These are phyloP conservation scores for Ceratocystis variospora DNA, from an alignment of 2,329 filamentous ascomycete genomes.

Conservation along the genomic window DNA sequence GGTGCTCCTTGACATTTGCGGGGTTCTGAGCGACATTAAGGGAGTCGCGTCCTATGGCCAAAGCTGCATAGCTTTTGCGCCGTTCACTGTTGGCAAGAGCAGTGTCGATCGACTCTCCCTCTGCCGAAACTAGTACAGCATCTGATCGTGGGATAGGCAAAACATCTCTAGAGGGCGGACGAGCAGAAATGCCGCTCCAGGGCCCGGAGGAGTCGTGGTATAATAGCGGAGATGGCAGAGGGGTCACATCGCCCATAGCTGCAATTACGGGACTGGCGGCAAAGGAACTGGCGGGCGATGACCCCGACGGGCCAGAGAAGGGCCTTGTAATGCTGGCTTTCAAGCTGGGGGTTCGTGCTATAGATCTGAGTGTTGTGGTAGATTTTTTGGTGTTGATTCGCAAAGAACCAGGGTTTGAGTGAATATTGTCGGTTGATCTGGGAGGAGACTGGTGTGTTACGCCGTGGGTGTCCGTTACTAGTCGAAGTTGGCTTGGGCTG, in stretches of 20 bases:
- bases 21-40: constrained; percentile 14
- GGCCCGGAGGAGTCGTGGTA: constrained; percentile 51
- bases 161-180: constrained; percentile 3
- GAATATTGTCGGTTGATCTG: background rate
- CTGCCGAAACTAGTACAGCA: constrained; percentile 35
- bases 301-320: constrained; percentile 29
- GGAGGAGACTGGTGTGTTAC: constrained; percentile 20
- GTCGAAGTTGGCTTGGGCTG: constrained; percentile 20
- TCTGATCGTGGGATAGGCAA: background rate
- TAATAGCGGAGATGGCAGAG: constrained; percentile 61
- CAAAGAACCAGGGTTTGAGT: constrained; percentile 16
- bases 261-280: constrained; percentile 61
- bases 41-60: constrained; percentile 22
- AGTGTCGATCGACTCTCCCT: constrained; percentile 39
- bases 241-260: constrained; percentile 66
- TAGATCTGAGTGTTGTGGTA: constrained; percentile 34
- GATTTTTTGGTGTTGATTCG: constrained; percentile 31
- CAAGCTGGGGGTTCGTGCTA: constrained; percentile 48
- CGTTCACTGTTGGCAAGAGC: constrained; percentile 40
- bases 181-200: constrained; percentile 40
- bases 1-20: constrained; percentile 24
- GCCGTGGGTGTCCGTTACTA: constrained; percentile 21
- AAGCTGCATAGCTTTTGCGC: constrained; percentile 42
- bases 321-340: constrained; percentile 41
- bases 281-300: constrained; percentile 48